These are phyloP conservation scores for Pestalotiopsis sp. DNA, from an alignment of 2,329 filamentous ascomycete species.

Conservation along the genomic window DNA sequence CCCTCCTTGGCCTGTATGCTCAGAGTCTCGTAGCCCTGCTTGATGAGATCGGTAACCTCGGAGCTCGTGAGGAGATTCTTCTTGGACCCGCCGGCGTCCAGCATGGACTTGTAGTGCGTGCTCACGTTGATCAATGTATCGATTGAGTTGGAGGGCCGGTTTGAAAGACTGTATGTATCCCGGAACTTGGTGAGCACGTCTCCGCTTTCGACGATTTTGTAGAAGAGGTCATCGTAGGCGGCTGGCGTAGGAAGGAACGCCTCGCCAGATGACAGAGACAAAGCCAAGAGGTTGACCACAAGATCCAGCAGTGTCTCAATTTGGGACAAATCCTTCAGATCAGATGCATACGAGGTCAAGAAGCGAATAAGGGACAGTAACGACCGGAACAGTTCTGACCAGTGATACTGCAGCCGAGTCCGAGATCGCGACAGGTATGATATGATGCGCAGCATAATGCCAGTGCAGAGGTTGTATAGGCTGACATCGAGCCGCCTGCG, in stretches of 20 bases:
- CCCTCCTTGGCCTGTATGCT: slow-evolving; percentile 89
- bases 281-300: slow-evolving; percentile 78
- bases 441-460: slow-evolving; percentile 78
- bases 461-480: slow-evolving; percentile 79
- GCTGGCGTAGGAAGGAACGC: slow-evolving; percentile 85
- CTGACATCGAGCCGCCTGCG: slow-evolving; percentile 80
- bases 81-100: slow-evolving; percentile 53
- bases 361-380: slow-evolving; percentile 87
- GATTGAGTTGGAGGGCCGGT: slow-evolving; percentile 68
- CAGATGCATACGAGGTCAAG: slow-evolving; percentile 79
- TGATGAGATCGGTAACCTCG: slow-evolving; percentile 89
- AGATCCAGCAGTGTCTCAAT: slow-evolving; percentile 75
- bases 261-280: slow-evolving; percentile 84
- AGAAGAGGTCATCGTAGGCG: slow-evolving; percentile 95
- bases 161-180: slow-evolving; percentile 66
- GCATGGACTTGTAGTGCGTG: slow-evolving; percentile 82
- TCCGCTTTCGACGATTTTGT: slow-evolving; percentile 93
- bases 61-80: slow-evolving; percentile 71
- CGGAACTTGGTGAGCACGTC: slow-evolving; percentile 81
- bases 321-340: slow-evolving; percentile 68
- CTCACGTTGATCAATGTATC: slow-evolving; percentile 81
- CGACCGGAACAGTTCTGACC: slow-evolving; percentile 91
- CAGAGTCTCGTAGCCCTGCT: slow-evolving; percentile 92
- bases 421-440: slow-evolving; percentile 82
- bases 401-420: slow-evolving; percentile 84